These are phyloP conservation scores for Penstemon newberryi DNA, from an alignment of 257 asterid genomes.

Conservation along the genomic window DNA sequence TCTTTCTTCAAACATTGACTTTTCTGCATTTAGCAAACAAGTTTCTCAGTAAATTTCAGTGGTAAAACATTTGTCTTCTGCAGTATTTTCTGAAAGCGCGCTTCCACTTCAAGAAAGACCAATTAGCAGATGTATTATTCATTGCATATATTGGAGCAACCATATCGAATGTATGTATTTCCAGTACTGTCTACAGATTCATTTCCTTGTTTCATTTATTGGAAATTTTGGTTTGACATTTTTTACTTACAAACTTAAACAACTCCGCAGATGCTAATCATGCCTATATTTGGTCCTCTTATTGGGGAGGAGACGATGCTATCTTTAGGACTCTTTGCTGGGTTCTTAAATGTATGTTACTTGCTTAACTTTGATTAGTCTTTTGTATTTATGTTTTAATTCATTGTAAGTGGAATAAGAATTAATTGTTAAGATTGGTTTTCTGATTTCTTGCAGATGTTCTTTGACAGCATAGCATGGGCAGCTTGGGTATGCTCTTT, in stretches of 20 bases:
- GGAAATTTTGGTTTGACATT: constrained; percentile 2
- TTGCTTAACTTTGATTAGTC: constrained; percentile 1
- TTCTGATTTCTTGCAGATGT: constrained; percentile 57
- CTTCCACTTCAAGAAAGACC: constrained; percentile 74
- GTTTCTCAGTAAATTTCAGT: not conserved
- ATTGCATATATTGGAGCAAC: constrained; percentile 74
- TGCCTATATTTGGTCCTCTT: constrained; percentile 72
- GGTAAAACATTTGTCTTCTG: constrained; percentile 21
- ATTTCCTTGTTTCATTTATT: constrained; percentile 18
- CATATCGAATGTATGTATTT: constrained; percentile 56
- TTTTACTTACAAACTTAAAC: not conserved
- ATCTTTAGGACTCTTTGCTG: constrained; percentile 60
- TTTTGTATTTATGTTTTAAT: constrained; percentile 22
- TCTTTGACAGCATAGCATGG: constrained; percentile 85
- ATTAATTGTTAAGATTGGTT: not conserved
- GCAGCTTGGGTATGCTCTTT: constrained; percentile 62
- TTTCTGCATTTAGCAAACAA: constrained; percentile 7
- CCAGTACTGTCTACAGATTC: not conserved
- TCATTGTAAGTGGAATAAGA: not conserved
- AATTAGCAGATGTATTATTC: constrained; percentile 77
- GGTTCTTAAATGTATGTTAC: constrained; percentile 43
- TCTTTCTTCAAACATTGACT: constrained; percentile 11
- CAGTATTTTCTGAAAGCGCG: constrained; percentile 85
- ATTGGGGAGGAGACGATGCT: constrained; percentile 74
- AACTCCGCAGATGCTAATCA: constrained; percentile 57